Evolutionary conservation across 2,329 filamentous ascomycete genomes (phyloP), one percentile per base, ranked within the genome.

Genomic region (Cadophora sp.): DNA sequence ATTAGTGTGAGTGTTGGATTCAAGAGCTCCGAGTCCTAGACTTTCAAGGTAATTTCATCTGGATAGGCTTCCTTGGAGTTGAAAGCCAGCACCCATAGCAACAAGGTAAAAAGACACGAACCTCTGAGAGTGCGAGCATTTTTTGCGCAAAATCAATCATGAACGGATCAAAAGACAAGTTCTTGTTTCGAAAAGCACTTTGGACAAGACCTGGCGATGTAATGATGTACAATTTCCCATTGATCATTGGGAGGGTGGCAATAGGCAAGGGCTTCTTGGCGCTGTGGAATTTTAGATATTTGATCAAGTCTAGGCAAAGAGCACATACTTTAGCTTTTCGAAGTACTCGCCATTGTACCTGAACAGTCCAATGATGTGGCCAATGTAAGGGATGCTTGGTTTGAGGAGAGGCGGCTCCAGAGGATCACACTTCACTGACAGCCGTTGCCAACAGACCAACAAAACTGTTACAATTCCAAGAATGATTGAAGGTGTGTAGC

Each of bases 161-260:
- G 39, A 84, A 77, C 1, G 79, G 78, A 43, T 81, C 79, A 70
- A 84, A 83, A 0, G 77, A 78, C 24, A 84, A 73, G 24, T 78
- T 76, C 47, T 80, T 79, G 22, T 76, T 76, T 18, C 81, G 79
- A 39, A 82, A 77, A 14, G 80, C 78, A 7, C 78, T 72, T 27
- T 79, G 76, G 18, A 81, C 75, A 4, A 84, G 71, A 0, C 72
- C 60, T 1, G 83, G 80, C 5, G 78, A 77, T 51, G 76, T 80
- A 24, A 84, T 78, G n/a, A 80, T 70, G 71, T 85, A 85, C 24
- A 82, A 73, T 62, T 81, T 81, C 45, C 77, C 73, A 58, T 75
- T 79, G 30, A 83, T 74, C 73, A 84, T 81, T 13, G 79, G 81
- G 4, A 85, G 72, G 0, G 83, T 83, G 60, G 79, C 81, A 64